Conservation (phyloP, 2,329 filamentous ascomycete genomes). For the Raffaelea deltoideospora region DNA sequence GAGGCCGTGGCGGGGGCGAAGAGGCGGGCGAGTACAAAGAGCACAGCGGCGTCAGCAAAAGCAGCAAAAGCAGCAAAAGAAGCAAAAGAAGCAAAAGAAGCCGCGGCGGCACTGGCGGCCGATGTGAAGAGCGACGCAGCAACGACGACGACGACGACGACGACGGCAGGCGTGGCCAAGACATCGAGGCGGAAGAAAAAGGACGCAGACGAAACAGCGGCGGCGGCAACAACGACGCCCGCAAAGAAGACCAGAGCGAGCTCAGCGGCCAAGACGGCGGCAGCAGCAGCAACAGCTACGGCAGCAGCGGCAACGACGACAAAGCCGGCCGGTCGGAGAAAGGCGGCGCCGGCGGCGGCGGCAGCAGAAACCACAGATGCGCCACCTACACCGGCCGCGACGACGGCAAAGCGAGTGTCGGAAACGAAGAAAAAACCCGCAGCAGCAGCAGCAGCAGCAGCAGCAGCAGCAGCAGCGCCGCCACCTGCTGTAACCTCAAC, state of each 20-base stretch:
- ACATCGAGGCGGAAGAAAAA: neutral
- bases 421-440: neutral
- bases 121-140: too few relatives aligned
- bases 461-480: neutral
- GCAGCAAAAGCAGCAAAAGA: too few relatives aligned
- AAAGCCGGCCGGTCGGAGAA: neutral
- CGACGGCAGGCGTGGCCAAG: neutral
- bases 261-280: neutral
- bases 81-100: neutral
- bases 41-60: neutral
- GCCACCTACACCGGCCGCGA: constrained; percentile 3
- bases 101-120: neutral
- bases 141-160: neutral
- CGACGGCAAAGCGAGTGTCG: neutral
- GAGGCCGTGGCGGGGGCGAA: neutral
- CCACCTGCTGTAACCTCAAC: neutral
- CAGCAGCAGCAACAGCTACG: constrained; percentile 4
- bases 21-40: neutral
- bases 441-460: neutral
- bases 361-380: neutral
- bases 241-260: neutral
- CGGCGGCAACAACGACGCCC: neutral
- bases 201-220: neutral
- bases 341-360: neutral
- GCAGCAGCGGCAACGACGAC: neutral